A percentile compares a stretch with the other conserved stretches of the same genome.
Conservation (phyloP, 805 yeast genomes). For the Candida gorgasii region DNA sequence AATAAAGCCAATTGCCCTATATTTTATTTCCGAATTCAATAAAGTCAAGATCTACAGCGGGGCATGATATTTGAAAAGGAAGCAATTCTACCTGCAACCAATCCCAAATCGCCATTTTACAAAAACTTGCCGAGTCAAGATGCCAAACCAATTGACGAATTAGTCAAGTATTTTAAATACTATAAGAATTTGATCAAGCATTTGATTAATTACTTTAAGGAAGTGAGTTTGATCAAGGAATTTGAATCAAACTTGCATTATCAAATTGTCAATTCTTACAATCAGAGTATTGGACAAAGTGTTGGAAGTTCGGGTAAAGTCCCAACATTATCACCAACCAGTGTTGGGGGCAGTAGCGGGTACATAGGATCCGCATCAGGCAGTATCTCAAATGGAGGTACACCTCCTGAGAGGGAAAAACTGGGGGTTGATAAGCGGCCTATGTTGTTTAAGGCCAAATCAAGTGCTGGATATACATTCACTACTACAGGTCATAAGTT, state of each 20-base stretch:
- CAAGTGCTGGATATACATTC: conserved; percentile 13
- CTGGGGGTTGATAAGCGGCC: conserved; percentile 23
- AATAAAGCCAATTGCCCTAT: neutral
- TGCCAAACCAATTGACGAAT: conserved; percentile 39
- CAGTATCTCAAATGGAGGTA: conserved; percentile 10
- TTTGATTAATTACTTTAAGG: conserved; percentile 37
- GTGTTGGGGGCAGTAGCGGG: neutral
- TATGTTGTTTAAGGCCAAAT: conserved; percentile 24
- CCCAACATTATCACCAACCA: neutral
- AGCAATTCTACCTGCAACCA: conserved; percentile 31
- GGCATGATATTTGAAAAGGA: conserved; percentile 17
- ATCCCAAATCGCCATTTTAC: conserved; percentile 39
- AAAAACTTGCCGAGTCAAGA: conserved; percentile 40
- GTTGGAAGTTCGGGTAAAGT: neutral
- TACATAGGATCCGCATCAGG: conserved; percentile 6
- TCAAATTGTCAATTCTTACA: conserved; percentile 40
- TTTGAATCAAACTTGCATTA: conserved; percentile 38
- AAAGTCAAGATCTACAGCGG: neutral
- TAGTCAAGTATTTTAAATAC: conserved; percentile 38
- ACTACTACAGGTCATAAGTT: conserved; percentile 4
- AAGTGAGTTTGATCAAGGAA: conserved; percentile 50
- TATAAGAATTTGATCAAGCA: conserved; percentile 43
- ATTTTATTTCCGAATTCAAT: neutral
- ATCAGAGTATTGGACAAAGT: conserved; percentile 13
- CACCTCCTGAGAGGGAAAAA: conserved; percentile 2